These are phyloP conservation scores for Aureobasidium subglaciale DNA, from an alignment of 2,329 filamentous ascomycete genomes.

Conservation along the genomic window DNA sequence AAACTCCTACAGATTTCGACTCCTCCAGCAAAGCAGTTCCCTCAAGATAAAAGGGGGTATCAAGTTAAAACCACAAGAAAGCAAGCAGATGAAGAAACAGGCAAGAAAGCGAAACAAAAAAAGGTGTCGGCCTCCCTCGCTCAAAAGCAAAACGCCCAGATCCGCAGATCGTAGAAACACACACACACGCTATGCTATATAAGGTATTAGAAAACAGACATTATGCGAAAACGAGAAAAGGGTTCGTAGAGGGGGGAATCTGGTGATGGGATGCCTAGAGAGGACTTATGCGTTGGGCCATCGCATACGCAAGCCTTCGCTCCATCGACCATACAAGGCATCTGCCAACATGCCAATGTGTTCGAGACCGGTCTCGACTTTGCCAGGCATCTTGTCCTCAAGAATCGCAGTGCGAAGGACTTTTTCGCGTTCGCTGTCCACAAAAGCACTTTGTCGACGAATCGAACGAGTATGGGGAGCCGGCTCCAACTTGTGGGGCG, in stretches of 20 bases:
- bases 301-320: slow-evolving; percentile 62
- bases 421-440: slow-evolving; percentile 16
- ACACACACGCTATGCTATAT: slow-evolving; percentile 10
- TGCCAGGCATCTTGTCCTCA: slow-evolving; percentile 51
- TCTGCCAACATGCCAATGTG: slow-evolving; percentile 85
- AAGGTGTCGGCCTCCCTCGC: not conserved
- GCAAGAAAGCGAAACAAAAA: too few species aligned
- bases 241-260: too few species aligned
- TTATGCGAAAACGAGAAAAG: not conserved
- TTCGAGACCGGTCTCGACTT: slow-evolving; percentile 69
- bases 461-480: slow-evolving; percentile 62
- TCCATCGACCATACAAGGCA: slow-evolving; percentile 86
- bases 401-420: slow-evolving; percentile 42
- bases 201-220: not conserved
- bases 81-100: too few species aligned
- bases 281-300: slow-evolving; percentile 27
- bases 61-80: slow-evolving; percentile 7
- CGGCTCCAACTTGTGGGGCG: slow-evolving; percentile 55
- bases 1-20: too few species aligned
- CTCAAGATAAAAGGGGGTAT: slow-evolving; percentile 10
- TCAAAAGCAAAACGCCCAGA: slow-evolving; percentile 2
- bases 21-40: not conserved
- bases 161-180: too few species aligned
- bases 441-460: slow-evolving; percentile 31
- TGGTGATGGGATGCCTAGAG: not conserved